Base-by-base conservation (phyloP, 495 filamentous ascomycete species). In the Geoglossum glabrum region DNA sequence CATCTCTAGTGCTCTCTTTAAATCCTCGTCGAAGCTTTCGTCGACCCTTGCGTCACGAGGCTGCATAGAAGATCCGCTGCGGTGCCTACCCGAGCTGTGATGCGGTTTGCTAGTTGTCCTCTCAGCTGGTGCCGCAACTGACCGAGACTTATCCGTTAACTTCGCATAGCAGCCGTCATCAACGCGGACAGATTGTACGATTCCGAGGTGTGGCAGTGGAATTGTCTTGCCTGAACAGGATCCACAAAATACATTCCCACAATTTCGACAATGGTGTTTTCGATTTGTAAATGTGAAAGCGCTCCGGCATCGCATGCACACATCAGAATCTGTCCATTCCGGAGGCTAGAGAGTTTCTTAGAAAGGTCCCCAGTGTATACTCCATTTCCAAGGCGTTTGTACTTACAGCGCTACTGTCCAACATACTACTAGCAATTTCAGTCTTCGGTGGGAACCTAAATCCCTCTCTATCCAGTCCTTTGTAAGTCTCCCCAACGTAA, bases 241-340 rank as follows among this genome's bases (percentile, higher is more conserved):
- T 56, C 86, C 85, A 64, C 93, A 90, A 67, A 97, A 98, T 56
- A 94, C 92, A 67, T 90, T 95, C 25, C 92, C 92, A 64, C 92
- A 98, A 65, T 98, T 98, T 47, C 92, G 80, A 64, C 92, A 98
- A 68, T 98, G 92, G 64, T 98, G 92, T 63, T 96, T 98, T 64
- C 92, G 80, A 67, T 98, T 98, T 59, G 88, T 97, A 65, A 97
- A 97, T 34, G 86, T 95, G 65, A 98, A 98, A 6, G 88, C 68
- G 25, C 90, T 95, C 59, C 92, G 80, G 64, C 92, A 98, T 67
- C 92, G 81, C 92, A 98, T 96, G 65, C 92, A 98, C 26, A 98
- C 92, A 63, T 98, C 92, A 1, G 90, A 95, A 69, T 98, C 93
- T 31, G 83, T 83, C 92, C 92, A 98, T 68, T 97, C 92, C 3